Conservation (phyloP, 2,329 filamentous ascomycete genomes). For the Rutstroemia sp. region DNA sequence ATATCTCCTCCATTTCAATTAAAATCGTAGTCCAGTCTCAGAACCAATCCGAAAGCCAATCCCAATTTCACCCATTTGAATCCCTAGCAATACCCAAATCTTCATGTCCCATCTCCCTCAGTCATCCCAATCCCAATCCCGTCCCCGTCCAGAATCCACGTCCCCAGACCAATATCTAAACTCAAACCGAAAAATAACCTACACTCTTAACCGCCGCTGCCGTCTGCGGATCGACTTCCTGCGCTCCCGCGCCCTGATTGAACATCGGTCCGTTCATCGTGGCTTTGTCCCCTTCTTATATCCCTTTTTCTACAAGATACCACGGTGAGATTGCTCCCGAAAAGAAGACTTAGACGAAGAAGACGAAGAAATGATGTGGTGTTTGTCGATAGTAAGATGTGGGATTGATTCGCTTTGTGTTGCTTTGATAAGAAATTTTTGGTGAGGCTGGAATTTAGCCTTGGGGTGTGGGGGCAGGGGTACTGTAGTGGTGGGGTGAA, state of each 20-base stretch:
- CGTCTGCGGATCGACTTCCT: slow-evolving; percentile 22
- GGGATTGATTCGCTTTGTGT: neutral
- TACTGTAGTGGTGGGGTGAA: neutral
- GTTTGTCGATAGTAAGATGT: neutral
- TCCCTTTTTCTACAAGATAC: too few relatives aligned
- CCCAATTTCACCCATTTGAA: neutral
- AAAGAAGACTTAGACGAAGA: neutral
- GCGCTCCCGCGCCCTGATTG: slow-evolving; percentile 10
- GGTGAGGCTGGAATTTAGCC: slow-evolving; percentile 6
- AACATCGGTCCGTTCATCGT: slow-evolving; percentile 25
- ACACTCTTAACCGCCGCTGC: slow-evolving; percentile 28
- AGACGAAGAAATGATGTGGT: neutral
- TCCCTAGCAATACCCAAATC: neutral
- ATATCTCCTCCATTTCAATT: neutral
- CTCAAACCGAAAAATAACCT: slow-evolving; percentile 4
- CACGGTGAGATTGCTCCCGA: neutral
- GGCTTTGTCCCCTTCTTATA: neutral
- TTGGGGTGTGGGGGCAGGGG: neutral
- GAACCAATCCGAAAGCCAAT: neutral
- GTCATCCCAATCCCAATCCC: neutral
- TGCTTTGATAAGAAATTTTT: slow-evolving; percentile 5
- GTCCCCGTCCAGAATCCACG: neutral
- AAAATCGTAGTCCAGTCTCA: neutral
- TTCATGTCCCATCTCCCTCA: neutral
- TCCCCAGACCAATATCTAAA: neutral